A percentile compares a stretch with the other conserved stretches of the same genome.
These are phyloP conservation scores for Zygoascus tannicola DNA, from an alignment of 805 yeast species.

Conservation along the genomic window DNA sequence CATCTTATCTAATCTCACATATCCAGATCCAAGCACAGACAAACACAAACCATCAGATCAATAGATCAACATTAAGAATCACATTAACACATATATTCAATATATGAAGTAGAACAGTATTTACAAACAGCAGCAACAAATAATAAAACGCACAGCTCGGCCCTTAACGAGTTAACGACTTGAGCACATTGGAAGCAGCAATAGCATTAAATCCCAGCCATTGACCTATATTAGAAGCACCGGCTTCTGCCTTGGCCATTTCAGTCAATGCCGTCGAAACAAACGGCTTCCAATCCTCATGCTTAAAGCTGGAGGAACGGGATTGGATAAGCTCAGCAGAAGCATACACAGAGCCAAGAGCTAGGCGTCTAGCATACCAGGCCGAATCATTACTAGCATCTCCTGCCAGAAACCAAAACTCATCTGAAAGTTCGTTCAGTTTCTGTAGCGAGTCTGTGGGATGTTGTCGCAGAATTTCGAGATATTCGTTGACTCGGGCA, in stretches of 20 bases:
- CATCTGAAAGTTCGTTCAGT: slow-evolving; percentile 71
- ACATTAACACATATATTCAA: too few relatives aligned
- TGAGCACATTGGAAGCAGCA: slow-evolving; percentile 55
- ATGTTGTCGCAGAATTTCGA: slow-evolving; percentile 60
- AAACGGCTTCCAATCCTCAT: slow-evolving; percentile 50
- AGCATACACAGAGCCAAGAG: slow-evolving; percentile 61
- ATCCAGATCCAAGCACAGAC: too few relatives aligned
- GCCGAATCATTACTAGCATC: slow-evolving; percentile 71
- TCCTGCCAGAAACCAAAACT: slow-evolving; percentile 68
- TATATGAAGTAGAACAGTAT: too few relatives aligned
- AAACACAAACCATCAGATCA: too few relatives aligned
- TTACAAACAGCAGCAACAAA: too few relatives aligned
- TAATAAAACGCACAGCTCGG: too few relatives aligned
- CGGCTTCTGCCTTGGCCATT: slow-evolving; percentile 46
- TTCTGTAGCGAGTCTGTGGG: slow-evolving; percentile 49
- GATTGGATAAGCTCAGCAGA: slow-evolving; percentile 73
- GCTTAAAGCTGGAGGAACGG: slow-evolving; percentile 54
- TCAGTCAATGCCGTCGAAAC: slow-evolving; percentile 50
- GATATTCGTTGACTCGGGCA: slow-evolving; percentile 32
- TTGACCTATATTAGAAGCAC: slow-evolving; percentile 60
- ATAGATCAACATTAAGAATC: too few relatives aligned
- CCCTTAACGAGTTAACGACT: slow-evolving; percentile 43
- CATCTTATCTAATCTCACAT: too few relatives aligned
- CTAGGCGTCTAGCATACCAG: slow-evolving; percentile 85
- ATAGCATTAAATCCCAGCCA: slow-evolving; percentile 66